Conservation (phyloP, 2,329 filamentous ascomycete species). For the Coniosporium tulheliwenetii region DNA sequence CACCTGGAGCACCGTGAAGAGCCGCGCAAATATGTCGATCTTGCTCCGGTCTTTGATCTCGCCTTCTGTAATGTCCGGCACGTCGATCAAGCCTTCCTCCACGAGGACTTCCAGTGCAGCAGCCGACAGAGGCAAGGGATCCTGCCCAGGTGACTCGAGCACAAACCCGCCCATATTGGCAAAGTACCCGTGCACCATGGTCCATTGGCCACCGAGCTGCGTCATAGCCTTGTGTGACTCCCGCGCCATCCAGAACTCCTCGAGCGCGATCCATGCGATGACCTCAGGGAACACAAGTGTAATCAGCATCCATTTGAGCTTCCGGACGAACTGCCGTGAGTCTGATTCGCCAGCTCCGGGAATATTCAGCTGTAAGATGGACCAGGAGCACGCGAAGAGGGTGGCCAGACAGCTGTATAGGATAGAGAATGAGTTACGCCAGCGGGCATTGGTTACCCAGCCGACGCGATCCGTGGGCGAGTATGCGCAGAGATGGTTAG, state of each 20-base stretch:
- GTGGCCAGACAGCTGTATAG: too few relatives aligned
- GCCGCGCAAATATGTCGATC: background rate
- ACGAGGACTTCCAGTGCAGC: background rate
- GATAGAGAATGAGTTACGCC: too few relatives aligned
- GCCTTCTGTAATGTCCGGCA: background rate
- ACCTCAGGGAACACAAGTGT: background rate
- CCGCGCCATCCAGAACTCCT: too few relatives aligned
- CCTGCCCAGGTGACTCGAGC: background rate
- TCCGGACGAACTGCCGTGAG: background rate
- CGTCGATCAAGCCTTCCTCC: background rate
- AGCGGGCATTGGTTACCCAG: too few relatives aligned
- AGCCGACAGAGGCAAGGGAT: background rate
- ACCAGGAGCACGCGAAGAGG: background rate
- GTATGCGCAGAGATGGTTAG: too few relatives aligned
- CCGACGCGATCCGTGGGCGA: too few relatives aligned
- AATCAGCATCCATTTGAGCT: background rate
- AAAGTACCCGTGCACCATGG: background rate
- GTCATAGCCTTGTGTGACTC: too few relatives aligned
- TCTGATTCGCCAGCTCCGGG: background rate
- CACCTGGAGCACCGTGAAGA: background rate
- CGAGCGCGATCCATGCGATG: background rate
- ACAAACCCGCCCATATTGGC: background rate
- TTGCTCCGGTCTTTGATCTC: background rate
- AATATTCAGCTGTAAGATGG: background rate
- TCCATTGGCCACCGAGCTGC: background rate